These are phyloP conservation scores for Phytopythium litorale DNA, from an alignment of 352 stramenopile genomes.

Conservation along the genomic window DNA sequence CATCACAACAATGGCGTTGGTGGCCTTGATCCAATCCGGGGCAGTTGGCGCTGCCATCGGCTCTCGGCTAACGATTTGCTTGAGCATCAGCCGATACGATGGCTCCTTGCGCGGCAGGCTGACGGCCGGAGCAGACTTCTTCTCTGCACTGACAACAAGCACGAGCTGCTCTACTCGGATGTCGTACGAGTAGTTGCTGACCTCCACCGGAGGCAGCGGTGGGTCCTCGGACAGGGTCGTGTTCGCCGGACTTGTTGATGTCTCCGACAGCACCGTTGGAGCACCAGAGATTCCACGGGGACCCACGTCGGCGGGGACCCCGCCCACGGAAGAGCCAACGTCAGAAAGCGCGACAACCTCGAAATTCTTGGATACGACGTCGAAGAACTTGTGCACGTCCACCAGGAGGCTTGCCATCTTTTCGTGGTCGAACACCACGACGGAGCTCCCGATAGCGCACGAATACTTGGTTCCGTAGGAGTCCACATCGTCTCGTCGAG, in stretches of 20 bases:
- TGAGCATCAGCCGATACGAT: slow-evolving; percentile 70
- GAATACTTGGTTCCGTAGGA: slow-evolving; percentile 78
- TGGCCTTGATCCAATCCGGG: slow-evolving; percentile 67
- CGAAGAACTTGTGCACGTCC: slow-evolving; percentile 62
- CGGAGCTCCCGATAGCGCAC: slow-evolving; percentile 55
- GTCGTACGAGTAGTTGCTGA: slow-evolving; percentile 69
- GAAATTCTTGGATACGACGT: slow-evolving; percentile 54
- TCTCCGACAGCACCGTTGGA: slow-evolving; percentile 13
- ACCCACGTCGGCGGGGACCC: neutral
- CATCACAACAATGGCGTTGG: slow-evolving; percentile 72
- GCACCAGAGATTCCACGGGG: neutral
- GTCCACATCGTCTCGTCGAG: slow-evolving; percentile 29
- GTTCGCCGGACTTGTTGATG: slow-evolving; percentile 35
- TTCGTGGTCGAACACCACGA: slow-evolving; percentile 67
- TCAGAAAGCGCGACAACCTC: slow-evolving; percentile 4
- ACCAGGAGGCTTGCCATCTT: slow-evolving; percentile 60
- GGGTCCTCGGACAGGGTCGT: slow-evolving; percentile 22
- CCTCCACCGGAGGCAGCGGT: slow-evolving; percentile 2
- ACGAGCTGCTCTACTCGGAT: slow-evolving; percentile 64
- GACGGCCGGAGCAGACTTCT: slow-evolving; percentile 18
- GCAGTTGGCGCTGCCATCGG: slow-evolving; percentile 29
- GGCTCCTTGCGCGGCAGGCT: slow-evolving; percentile 33
- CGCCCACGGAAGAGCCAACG: neutral
- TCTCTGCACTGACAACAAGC: slow-evolving; percentile 64
- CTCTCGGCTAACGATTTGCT: slow-evolving; percentile 73